Conservation (phyloP, 2,329 filamentous ascomycete species). For the Aphanoascus verrucosus region DNA sequence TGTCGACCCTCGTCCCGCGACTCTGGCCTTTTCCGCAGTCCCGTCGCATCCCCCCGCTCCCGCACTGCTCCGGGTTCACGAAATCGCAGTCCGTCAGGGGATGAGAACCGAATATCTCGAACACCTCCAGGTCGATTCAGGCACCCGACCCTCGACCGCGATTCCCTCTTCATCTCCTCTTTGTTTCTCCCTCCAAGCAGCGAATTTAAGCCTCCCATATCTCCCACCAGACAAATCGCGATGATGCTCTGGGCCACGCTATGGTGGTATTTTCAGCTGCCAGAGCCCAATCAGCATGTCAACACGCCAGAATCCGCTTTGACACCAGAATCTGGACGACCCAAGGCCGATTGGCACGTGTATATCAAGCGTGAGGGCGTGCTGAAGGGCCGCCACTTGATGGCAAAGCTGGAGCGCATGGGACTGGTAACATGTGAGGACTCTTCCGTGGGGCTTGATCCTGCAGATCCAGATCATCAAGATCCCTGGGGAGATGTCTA, state of each 20-base stretch:
- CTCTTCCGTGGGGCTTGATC: constrained; percentile 57
- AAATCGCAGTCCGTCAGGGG: not conserved
- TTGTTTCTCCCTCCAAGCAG: constrained; percentile 71
- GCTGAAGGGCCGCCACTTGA: constrained; percentile 67
- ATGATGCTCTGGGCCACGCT: constrained; percentile 95
- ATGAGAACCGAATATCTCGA: not conserved
- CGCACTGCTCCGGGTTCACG: constrained; percentile 5
- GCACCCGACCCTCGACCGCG: constrained; percentile 62
- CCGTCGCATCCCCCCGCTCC: not conserved
- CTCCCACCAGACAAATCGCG: constrained; percentile 78
- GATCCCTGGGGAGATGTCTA: constrained; percentile 69
- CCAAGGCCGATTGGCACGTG: constrained; percentile 77
- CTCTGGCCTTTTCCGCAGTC: not conserved
- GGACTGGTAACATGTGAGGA: constrained; percentile 68
- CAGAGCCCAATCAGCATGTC: constrained; percentile 56
- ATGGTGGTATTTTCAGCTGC: constrained; percentile 96
- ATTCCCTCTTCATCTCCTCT: constrained; percentile 82
- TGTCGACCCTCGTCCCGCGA: constrained; percentile 3
- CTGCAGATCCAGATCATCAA: constrained; percentile 48
- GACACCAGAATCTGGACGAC: constrained; percentile 60
- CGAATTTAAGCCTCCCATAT: constrained; percentile 69
- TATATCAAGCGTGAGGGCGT: constrained; percentile 80
- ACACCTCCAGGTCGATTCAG: constrained; percentile 52
- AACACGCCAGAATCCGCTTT: constrained; percentile 51
- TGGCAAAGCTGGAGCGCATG: constrained; percentile 90